Evolutionary conservation across 106 monocot species (phyloP).

Genomic region (Cymbidium sinense): DNA sequence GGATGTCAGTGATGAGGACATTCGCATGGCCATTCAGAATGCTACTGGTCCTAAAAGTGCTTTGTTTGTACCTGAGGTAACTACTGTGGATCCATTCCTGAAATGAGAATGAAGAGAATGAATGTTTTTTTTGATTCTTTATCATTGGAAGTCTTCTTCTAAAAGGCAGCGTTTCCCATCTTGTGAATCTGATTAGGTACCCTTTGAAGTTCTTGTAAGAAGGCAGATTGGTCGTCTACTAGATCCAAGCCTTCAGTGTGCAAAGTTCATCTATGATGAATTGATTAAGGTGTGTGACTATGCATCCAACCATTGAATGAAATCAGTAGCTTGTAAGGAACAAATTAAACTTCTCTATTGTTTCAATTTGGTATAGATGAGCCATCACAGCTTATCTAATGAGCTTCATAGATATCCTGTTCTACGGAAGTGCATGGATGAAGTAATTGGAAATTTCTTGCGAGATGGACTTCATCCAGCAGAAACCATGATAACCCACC

Average conservation of each 20-base stretch:
- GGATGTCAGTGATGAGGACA: conserved; percentile 91
- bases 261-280: conserved; percentile 96
- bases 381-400: conserved; percentile 66
- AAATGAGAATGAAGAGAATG: background rate
- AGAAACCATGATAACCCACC: conserved; percentile 93
- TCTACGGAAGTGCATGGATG: conserved; percentile 86
- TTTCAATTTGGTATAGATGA: conserved; percentile 52
- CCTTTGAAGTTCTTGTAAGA: conserved; percentile 97
- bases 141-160: background rate
- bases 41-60: conserved; percentile 95
- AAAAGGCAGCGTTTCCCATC: background rate
- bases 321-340: background rate
- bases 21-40: conserved; percentile 95
- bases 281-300: conserved; percentile 69
- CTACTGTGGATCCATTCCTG: background rate
- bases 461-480: conserved; percentile 90
- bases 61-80: conserved; percentile 95
- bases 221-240: conserved; percentile 88
- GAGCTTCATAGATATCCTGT: conserved; percentile 92
- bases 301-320: background rate
- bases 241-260: conserved; percentile 98
- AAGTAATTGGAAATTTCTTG: conserved; percentile 87
- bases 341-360: background rate
- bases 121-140: background rate
- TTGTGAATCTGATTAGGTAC: conserved; percentile 48